Evolutionary conservation across 2,329 filamentous ascomycete genomes (phyloP), one percentile per base, ranked within the genome.

Genomic region (Colletotrichum filicis): DNA sequence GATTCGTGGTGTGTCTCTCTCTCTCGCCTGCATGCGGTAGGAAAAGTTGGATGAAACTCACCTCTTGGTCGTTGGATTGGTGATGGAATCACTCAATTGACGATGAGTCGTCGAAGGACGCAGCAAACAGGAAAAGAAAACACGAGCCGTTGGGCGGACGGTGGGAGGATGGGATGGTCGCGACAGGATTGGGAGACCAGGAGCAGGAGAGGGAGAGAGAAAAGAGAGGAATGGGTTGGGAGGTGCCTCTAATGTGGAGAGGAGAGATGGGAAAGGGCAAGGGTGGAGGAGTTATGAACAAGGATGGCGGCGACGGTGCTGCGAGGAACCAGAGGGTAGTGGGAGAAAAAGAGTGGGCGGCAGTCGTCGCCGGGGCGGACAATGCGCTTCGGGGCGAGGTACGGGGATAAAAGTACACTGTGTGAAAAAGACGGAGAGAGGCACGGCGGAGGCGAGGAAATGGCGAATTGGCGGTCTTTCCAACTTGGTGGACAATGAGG

Each of bases 151-250:
- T 66, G 62, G 74, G 56, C 71, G 66, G 64, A 71, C 66, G 66
- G 60, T 70, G 61, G 35, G 71, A 74, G 70, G 73, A 75, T 75
- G 74, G 60, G 74, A 74, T 70, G 74, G 73, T 73, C 70, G 73
- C 73, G 73, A 71, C 69, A 63, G 63, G 68, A 61, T 26, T 73
- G 55, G 37, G 24, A 73, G 74, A 71, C 71, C 68, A 74, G 74
- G 66, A 71, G 69, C 68, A 74, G 63, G 53, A 74, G 69, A 55
- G 73, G 64, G 42, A 69, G 68, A 74, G 74, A 74, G 68, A 68
- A 74, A 74, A 74, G 73, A 75, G 74, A 74, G 74, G 68, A 75
- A 74, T 74, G 73, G 74, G 69, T 69, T 73, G 73, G 68, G 73
- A 69, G 74, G 68, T 75, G 68, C 63, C 68, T 74, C 73, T 75